Conservation (phyloP, 306 rosid genomes). For the Casuarina cunninghamiana region DNA sequence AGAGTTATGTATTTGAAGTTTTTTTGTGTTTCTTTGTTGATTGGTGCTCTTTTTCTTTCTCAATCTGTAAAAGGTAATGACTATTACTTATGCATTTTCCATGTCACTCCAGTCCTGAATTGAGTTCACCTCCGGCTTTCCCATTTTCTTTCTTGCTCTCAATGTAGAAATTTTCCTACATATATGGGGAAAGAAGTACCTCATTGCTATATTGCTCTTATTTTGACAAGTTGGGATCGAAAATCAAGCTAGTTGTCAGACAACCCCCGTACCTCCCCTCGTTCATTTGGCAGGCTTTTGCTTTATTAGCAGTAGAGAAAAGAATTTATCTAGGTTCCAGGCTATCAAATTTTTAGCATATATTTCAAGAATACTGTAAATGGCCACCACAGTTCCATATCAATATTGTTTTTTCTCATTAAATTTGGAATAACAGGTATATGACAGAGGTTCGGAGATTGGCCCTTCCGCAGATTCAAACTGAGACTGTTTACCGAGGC, state of each 20-base stretch:
- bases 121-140: not conserved
- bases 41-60: not conserved
- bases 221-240: not conserved
- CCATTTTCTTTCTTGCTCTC: not conserved
- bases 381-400: constrained; percentile 3
- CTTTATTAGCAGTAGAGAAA: not conserved
- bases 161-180: not conserved
- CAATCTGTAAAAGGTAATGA: not conserved
- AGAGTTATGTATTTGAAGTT: not conserved
- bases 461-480: constrained; percentile 81
- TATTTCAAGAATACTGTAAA: not conserved
- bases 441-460: constrained; percentile 91
- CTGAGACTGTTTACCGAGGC: constrained; percentile 76
- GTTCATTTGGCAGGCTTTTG: not conserved
- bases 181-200: not conserved
- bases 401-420: constrained; percentile 18
- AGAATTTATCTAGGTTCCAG: not conserved
- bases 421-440: constrained; percentile 55
- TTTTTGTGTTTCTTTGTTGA: not conserved
- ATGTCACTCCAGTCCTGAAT: not conserved
- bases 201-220: not conserved
- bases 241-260: too few relatives aligned
- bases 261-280: too few relatives aligned
- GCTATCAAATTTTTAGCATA: not conserved
- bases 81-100: not conserved